Percentiles rank a stretch among this genome's conserved stretches.
These are phyloP conservation scores for Amanita brunnescens DNA, from an alignment of 768 basidiomycete species.

Conservation along the genomic window DNA sequence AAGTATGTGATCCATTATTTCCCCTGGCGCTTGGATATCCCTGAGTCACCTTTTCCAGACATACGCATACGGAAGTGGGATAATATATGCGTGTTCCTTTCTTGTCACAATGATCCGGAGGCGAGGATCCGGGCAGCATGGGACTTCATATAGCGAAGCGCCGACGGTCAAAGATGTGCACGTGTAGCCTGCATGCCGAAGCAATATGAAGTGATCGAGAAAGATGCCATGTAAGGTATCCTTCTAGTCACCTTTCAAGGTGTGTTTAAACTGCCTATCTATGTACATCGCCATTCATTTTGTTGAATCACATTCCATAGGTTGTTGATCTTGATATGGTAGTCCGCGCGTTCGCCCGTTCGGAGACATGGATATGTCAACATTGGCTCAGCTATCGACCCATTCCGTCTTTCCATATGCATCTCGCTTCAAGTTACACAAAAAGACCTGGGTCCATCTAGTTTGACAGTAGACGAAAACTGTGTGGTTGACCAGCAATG, in stretches of 20 bases:
- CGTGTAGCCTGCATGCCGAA: constrained; percentile 48
- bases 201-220: constrained; percentile 27
- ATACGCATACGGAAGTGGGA: constrained; percentile 46
- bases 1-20: constrained; percentile 34
- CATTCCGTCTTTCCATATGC: constrained; percentile 68
- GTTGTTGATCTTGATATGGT: constrained; percentile 63
- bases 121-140: constrained; percentile 58
- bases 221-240: constrained; percentile 36
- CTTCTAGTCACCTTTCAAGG: not conserved
- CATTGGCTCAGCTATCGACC: constrained; percentile 49
- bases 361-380: no score
- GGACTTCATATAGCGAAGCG: constrained; percentile 65
- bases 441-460: constrained; percentile 52
- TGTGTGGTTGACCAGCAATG: constrained; percentile 51
- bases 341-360: no score
- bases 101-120: constrained; percentile 13
- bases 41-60: constrained; percentile 27
- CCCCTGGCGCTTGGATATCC: not conserved
- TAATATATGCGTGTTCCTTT: constrained; percentile 10
- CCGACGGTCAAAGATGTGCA: constrained; percentile 57
- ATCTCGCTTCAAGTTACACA: constrained; percentile 70
- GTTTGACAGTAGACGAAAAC: not conserved
- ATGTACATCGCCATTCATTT: constrained; percentile 28
- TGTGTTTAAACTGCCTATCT: constrained; percentile 15
- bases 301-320: constrained; percentile 16